A percentile compares a stretch with the other conserved stretches of the same genome.
phyloP scores from a whole-genome alignment of 352 stramenopile species.

The Globisporangium carolinianum region DNA sequence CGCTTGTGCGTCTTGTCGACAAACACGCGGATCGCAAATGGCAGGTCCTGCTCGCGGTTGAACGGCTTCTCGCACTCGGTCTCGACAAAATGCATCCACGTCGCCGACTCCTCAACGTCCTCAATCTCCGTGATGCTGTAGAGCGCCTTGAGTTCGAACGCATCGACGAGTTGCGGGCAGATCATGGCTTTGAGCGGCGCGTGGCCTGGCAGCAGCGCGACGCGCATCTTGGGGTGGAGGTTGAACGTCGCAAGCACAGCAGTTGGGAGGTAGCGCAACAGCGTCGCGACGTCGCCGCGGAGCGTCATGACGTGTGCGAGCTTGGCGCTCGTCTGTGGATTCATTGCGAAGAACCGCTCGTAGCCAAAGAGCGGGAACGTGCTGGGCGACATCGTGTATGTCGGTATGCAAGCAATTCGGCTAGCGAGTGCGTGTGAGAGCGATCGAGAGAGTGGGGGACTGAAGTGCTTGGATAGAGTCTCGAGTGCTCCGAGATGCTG shows the following conservation, averaged over 20 bases:
- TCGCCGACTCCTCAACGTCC: slow-evolving; percentile 22
- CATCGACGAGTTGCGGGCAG: slow-evolving; percentile 32
- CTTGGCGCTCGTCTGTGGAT: slow-evolving; percentile 29
- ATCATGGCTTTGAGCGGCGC: slow-evolving; percentile 46
- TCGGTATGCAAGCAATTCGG: no score
- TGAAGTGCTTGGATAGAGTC: no score
- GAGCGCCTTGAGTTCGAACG: slow-evolving; percentile 30
- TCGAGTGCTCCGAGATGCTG: no score
- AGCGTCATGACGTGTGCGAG: slow-evolving; percentile 46
- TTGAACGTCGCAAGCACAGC: slow-evolving; percentile 53
- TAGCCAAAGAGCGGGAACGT: slow-evolving; percentile 58
- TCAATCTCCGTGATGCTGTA: slow-evolving; percentile 26
- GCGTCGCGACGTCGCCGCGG: slow-evolving; percentile 27
- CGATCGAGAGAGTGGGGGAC: no score
- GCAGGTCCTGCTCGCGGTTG: slow-evolving; percentile 39
- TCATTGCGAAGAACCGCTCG: slow-evolving; percentile 65
- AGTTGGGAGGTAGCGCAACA: slow-evolving; percentile 29
- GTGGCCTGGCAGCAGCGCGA: slow-evolving; percentile 27
- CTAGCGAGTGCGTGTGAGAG: no score
- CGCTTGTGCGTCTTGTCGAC: slow-evolving; percentile 20
- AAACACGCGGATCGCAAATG: slow-evolving; percentile 36
- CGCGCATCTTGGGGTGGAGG: slow-evolving; percentile 45
- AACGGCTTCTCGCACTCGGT: slow-evolving; percentile 33
- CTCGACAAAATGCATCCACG: slow-evolving; percentile 42
- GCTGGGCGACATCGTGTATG: slow-evolving; percentile 16